Base-by-base conservation (phyloP, 2,329 filamentous ascomycete genomes). In the Penicillium sp. region DNA sequence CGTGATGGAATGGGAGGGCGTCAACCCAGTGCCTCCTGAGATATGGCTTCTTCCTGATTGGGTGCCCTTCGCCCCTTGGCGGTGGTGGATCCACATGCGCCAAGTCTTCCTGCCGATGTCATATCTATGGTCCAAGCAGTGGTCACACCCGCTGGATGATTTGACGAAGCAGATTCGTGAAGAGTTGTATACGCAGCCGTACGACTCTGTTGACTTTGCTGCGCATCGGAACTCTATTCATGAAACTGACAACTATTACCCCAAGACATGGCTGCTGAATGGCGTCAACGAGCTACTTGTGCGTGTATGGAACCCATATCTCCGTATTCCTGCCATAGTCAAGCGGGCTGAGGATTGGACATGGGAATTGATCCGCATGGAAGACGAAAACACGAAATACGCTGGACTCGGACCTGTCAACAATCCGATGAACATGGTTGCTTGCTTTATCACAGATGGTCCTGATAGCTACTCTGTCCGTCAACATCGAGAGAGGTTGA, bases 1-100 rank as follows among this genome's bases (percentile, higher is more conserved):
- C 14, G 83, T 97, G 4, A 86, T 86, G 69, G 79, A 88, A 27
- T 99, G 93, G 92, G 91, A 96, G 52, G 86, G 94, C 55, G 92
- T 97, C 63, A 99, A 97, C 66, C 94, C 94, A 0, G 86, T 94
- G 2, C 94, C 94, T 1, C 90, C 94, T 0, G 94, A 99, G 77
- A 73, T 97, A 43, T 99, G 94, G 80, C 80, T 96, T 39, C 77
- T 97, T 3, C 92, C 92, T 0, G 90, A 96, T 71, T 96, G 91
- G 91, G 83, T 91, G 3, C 92, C 92, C 1, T 83, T 96, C 67
- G 86, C 91, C 5, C 93, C 93, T 0, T 96, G 92, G 91, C 81
- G 91, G 62, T 97, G 93, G 92, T 97, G 92, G 93, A 90, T 97
- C 66, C 94, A 99, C 67, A 97, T 97, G 74, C 91, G 94, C n/a